Evolutionary conservation across 306 rosid genomes (phyloP), one percentile per base, ranked within the genome.

Genomic region (Amphicarpaea edgeworthii): DNA sequence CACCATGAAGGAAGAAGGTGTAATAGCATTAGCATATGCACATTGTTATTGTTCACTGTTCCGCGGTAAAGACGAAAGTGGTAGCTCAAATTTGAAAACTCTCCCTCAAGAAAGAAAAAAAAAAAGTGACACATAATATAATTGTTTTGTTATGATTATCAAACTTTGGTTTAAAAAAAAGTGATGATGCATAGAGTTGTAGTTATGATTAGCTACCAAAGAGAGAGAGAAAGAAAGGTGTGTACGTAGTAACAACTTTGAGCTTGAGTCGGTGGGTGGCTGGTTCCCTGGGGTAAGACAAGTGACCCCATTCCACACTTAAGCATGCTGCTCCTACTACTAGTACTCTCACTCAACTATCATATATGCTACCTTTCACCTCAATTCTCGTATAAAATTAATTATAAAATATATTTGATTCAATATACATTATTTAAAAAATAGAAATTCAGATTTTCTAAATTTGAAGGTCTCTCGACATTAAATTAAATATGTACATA

Each of bases 211-310:
- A 65, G 38, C 6, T 51, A 32, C 3, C 14, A 19, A 32, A 23
- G 8, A 26, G 12, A 14, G 5, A 45, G 20, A 54, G 72, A 46
- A 54, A 59, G 12, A 28, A 34, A 24, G 11, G 12, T 21, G 41
- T 15, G 26, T 10, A 15, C 10, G 5, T 12, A 16, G 30, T 8
- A 75, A 16, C 24, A 40, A 24, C 40, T n/a, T n/a, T 47, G 73
- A 72, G 68, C 77, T 66, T 50, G 75, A 43, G 78, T 83, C 70
- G 74, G 76, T 70, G 51, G 77, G 76, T 79, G 78, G 83, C 19
- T 82, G 85, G 87, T 82, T 87, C 84, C 87, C 85, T 54, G 45
- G 88, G 83, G 84, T 77, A 70, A 71, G 85, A 87, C 88, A 77
- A 73, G 2, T 38, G 45, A 64, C 81, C 75, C 81, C 86, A 55